Evolutionary conservation across 371 early-diverging fungal species (phyloP), one percentile per base, ranked within the genome.

Genomic region (Saksenaea vasiformis): DNA sequence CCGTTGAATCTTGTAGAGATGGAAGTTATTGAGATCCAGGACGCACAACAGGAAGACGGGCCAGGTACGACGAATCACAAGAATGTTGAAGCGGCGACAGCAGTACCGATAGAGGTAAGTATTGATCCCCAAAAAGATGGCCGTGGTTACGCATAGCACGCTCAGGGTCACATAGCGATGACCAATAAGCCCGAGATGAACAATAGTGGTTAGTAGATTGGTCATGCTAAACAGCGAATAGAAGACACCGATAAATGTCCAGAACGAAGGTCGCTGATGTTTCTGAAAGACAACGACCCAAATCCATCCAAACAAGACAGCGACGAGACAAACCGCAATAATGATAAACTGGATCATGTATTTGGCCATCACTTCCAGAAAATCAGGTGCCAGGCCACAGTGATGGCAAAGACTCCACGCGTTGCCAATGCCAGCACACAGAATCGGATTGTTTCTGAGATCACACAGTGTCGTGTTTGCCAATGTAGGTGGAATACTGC

Each of bases 301-400:
- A 15, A 57, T 39, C 57, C 57, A 63, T 1, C 56, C 47, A 17
- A 26, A 35, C 26, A 63, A 22, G 15, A 63, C 37, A 13, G 43
- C 5, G 7, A 36, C 11, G n/a, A 63, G 37, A 37, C 64, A 63
- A 5, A 22, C 44, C 15, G 34, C 56, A 8, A 63, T 28, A 3
- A 56, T 56, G 34, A 63, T 56, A 35, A 56, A 55, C 43, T 63
- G 57, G n/a, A 63, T 63, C 64, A 27, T 63, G n/a, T 63, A 63
- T n/a, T 47, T 56, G 10, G 26, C 27, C 64, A 63, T 63, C 8
- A 63, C 22, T 15, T 44, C 57, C 14, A 39, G 13, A 15, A 63
- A 63, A 24, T 56, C 31, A 11, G 64, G 64, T 1, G 56, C 57
- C 5, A 63, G 47, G 19, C 57, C 44, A 34, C 64, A 63, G 26